Percentiles rank a stretch among this genome's conserved stretches.
phyloP scores from a whole-genome alignment of 768 basidiomycete species.

The Amanita polypyramis region DNA sequence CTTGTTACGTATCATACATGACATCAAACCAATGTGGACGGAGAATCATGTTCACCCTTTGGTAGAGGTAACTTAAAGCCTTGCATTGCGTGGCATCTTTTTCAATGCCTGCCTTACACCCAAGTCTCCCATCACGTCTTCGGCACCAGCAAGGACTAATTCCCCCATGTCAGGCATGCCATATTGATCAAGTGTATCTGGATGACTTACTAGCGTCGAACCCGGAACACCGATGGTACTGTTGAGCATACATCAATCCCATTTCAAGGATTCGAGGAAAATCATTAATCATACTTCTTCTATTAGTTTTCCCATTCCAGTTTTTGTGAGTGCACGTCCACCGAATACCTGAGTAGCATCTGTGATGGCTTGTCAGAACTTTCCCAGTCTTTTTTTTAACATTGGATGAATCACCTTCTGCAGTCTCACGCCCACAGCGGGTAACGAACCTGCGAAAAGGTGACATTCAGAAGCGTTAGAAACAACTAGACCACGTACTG shows the following conservation, averaged over 20 bases:
- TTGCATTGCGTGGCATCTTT: conserved; percentile 43
- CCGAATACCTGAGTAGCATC: conserved; percentile 85
- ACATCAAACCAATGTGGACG: not conserved
- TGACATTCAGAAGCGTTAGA: not conserved
- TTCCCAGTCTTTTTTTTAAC: not conserved
- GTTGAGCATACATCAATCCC: conserved; percentile 1
- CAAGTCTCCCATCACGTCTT: conserved; percentile 64
- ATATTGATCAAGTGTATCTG: conserved; percentile 8
- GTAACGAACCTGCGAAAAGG: conserved; percentile 49
- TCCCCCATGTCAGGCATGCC: not conserved
- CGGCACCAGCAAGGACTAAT: conserved; percentile 61
- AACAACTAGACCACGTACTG: conserved; percentile 38
- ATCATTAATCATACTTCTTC: conserved; percentile 47
- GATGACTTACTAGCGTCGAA: conserved; percentile 59
- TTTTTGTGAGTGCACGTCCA: conserved; percentile 76
- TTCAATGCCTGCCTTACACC: conserved; percentile 67
- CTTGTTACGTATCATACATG: too few species aligned
- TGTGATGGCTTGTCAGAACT: conserved; percentile 14
- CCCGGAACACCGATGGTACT: conserved; percentile 78
- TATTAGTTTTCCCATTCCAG: conserved; percentile 79
- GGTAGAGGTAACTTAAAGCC: conserved; percentile 16
- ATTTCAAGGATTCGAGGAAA: conserved; percentile 4
- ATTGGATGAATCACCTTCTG: conserved; percentile 32
- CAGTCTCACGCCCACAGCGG: conserved; percentile 58
- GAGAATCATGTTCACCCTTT: not conserved